Conservation (phyloP, 805 yeast genomes). For the Scheffersomyces stipitis region DNA sequence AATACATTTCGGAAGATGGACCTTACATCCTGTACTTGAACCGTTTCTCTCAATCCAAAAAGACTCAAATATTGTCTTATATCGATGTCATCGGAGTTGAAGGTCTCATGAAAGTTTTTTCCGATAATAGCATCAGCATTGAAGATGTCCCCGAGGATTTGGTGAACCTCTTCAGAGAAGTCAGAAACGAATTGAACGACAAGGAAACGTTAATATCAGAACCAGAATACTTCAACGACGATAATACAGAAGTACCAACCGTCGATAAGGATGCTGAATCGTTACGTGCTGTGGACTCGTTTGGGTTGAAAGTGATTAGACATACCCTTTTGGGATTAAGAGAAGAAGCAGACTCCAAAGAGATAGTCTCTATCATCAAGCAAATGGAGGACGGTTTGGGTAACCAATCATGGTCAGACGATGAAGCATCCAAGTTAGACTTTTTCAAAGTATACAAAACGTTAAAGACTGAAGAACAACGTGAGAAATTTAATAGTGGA, state of each 20-base stretch:
- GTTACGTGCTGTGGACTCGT: slow-evolving; percentile 68
- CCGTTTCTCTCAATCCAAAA: slow-evolving; percentile 11
- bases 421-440: slow-evolving; percentile 48
- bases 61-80: slow-evolving; percentile 39
- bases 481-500: slow-evolving; percentile 56
- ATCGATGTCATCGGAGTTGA: slow-evolving; percentile 55
- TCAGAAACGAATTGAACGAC: slow-evolving; percentile 10
- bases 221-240: slow-evolving; percentile 31
- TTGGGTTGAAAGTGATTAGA: slow-evolving; percentile 76
- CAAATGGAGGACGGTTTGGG: slow-evolving; percentile 27
- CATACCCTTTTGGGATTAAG: slow-evolving; percentile 58
- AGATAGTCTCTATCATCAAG: slow-evolving; percentile 24
- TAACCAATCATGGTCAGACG: slow-evolving; percentile 29
- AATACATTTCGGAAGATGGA: slow-evolving; percentile 20
- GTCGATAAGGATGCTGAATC: slow-evolving; percentile 56
- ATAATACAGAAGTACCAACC: slow-evolving; percentile 31
- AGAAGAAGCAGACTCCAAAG: slow-evolving; percentile 18
- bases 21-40: slow-evolving; percentile 8
- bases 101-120: slow-evolving; percentile 38
- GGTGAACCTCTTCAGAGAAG: slow-evolving; percentile 27
- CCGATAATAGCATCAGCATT: slow-evolving; percentile 19
- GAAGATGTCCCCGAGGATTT: slow-evolving; percentile 37
- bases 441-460: slow-evolving; percentile 65
- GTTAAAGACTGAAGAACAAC: slow-evolving; percentile 45
- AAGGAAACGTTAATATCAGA: slow-evolving; percentile 7